Conservation (phyloP, 202 grass and related monocot species). For the Zoysia matrella region DNA sequence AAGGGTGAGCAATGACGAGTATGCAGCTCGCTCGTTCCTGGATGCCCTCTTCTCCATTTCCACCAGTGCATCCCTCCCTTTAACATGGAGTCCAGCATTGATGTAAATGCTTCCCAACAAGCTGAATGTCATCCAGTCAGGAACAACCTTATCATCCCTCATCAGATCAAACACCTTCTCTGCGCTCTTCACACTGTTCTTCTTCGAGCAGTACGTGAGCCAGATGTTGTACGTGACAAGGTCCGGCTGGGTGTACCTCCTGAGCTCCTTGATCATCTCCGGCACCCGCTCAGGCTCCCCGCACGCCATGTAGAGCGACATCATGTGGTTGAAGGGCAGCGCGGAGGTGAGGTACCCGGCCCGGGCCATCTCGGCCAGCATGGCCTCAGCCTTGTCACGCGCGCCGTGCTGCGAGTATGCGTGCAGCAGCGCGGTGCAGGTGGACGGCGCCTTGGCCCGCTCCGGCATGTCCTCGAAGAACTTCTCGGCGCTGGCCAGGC, state of each 20-base stretch:
- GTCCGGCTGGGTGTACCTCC: slow-evolving; percentile 62
- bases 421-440: slow-evolving; percentile 75
- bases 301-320: slow-evolving; percentile 70
- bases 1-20: slow-evolving; percentile 72
- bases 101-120: slow-evolving; percentile 73
- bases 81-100: slow-evolving; percentile 52
- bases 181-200: slow-evolving; percentile 50
- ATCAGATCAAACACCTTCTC: slow-evolving; percentile 65
- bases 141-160: slow-evolving; percentile 49
- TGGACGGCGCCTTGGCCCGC: slow-evolving; percentile 70
- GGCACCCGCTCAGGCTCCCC: slow-evolving; percentile 62
- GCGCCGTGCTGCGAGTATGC: slow-evolving; percentile 57
- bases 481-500: slow-evolving; percentile 73
- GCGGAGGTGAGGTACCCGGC: slow-evolving; percentile 62
- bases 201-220: slow-evolving; percentile 74
- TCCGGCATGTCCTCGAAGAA: slow-evolving; percentile 93
- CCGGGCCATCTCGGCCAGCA: slow-evolving; percentile 65
- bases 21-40: slow-evolving; percentile 55
- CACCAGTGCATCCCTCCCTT: slow-evolving; percentile 57
- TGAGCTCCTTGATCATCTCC: slow-evolving; percentile 62
- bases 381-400: slow-evolving; percentile 72
- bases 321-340: slow-evolving; percentile 89
- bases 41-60: slow-evolving; percentile 81
- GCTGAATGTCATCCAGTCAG: slow-evolving; percentile 88
- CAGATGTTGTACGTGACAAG: slow-evolving; percentile 80